Percentiles rank a stretch among this genome's conserved stretches.
These are phyloP conservation scores for Clonostachys sp. DNA, from an alignment of 2,329 filamentous ascomycete species.

Conservation along the genomic window DNA sequence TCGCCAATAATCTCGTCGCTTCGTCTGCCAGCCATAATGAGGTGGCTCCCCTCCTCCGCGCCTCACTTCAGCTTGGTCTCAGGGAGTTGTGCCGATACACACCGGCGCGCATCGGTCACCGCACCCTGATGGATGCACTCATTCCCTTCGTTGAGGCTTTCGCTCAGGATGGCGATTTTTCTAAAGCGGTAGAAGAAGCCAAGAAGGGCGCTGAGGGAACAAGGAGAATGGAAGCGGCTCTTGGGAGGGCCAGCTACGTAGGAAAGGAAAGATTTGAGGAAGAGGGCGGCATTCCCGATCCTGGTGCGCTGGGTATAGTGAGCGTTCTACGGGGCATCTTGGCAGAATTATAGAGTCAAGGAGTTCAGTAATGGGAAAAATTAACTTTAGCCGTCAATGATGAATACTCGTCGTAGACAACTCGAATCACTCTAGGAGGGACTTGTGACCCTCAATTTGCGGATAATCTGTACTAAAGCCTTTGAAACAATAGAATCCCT, in stretches of 20 bases:
- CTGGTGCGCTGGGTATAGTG: conserved; percentile 62
- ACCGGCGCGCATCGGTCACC: conserved; percentile 81
- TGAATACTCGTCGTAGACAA: too few relatives aligned
- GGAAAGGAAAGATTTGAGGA: conserved; percentile 38
- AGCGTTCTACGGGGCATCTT: background rate
- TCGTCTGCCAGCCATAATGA: conserved; percentile 21
- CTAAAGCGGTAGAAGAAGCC: conserved; percentile 71
- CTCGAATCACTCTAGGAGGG: too few relatives aligned
- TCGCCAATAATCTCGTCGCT: conserved; percentile 57
- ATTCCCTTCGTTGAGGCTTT: conserved; percentile 80
- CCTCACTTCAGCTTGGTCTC: conserved; percentile 68
- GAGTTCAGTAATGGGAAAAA: too few relatives aligned
- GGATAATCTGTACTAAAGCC: too few relatives aligned
- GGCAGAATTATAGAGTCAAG: too few relatives aligned
- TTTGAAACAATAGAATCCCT: too few relatives aligned
- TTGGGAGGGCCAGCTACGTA: conserved; percentile 54
- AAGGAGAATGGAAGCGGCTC: conserved; percentile 85
- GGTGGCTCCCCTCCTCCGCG: conserved; percentile 34
- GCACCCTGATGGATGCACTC: conserved; percentile 86
- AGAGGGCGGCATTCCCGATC: conserved; percentile 39
- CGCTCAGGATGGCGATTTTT: conserved; percentile 57
- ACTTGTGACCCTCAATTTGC: too few relatives aligned
- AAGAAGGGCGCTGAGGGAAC: conserved; percentile 74
- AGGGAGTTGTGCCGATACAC: conserved; percentile 77
- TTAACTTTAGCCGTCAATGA: too few relatives aligned